Conservation (phyloP, 1,284 basidiomycete genomes). For the Gomphus bonarii region DNA sequence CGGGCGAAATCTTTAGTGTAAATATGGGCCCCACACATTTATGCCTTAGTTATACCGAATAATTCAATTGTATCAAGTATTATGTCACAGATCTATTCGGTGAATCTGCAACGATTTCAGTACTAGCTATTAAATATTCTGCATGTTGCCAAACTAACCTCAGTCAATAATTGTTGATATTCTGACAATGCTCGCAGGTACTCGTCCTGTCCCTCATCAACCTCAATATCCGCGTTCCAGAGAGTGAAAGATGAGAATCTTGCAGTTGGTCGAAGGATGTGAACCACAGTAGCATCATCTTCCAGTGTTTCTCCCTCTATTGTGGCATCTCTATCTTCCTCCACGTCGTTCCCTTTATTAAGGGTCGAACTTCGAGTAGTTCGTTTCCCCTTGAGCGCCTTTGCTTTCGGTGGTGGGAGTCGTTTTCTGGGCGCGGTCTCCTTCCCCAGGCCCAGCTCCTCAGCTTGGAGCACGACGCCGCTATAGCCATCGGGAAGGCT, state of each 20-base stretch:
- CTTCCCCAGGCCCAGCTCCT: constrained; percentile 12
- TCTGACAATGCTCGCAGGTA: constrained; percentile 56
- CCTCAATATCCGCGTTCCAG: constrained; percentile 63
- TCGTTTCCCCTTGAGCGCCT: constrained; percentile 18
- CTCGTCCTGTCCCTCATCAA: constrained; percentile 57
- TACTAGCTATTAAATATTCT: background rate
- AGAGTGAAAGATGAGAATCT: constrained; percentile 54
- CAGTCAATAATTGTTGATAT: constrained; percentile 24
- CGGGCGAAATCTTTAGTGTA: background rate
- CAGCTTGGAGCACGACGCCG: constrained; percentile 42
- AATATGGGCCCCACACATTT: background rate
- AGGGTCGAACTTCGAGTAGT: constrained; percentile 7
- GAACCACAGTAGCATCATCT: constrained; percentile 20
- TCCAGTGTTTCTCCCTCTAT: background rate
- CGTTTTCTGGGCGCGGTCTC: constrained; percentile 18
- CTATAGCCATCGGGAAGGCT: constrained; percentile 54
- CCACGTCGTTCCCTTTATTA: constrained; percentile 16
- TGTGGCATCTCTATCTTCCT: constrained; percentile 11
- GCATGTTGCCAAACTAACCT: constrained; percentile 13
- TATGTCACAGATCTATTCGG: background rate
- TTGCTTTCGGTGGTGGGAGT: constrained; percentile 13
- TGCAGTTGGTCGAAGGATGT: constrained; percentile 34
- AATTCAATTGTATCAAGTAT: background rate
- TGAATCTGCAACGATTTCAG: background rate
- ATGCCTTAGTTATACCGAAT: background rate